These are phyloP conservation scores for Backusella macrospora DNA, from an alignment of 192 early-diverging fungal species.

Conservation along the genomic window DNA sequence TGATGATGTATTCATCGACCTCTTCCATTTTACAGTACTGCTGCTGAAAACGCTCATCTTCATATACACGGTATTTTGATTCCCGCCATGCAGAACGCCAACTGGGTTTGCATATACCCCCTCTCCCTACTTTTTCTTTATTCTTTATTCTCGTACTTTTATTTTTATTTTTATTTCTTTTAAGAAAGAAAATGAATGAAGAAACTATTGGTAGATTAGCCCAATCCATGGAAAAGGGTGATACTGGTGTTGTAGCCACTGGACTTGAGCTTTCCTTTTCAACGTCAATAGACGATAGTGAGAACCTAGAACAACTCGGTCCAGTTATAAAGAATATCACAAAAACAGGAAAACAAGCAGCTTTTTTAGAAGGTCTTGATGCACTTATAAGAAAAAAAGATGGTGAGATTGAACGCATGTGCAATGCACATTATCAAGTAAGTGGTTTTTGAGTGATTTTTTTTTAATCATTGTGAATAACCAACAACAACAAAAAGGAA, in stretches of 20 bases:
- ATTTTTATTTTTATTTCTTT: not conserved
- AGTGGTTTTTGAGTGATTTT: not conserved
- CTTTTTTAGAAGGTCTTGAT: conserved; percentile 83
- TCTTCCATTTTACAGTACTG: too few relatives aligned
- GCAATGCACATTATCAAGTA: conserved; percentile 94
- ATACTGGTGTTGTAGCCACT: not conserved
- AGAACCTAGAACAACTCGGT: conserved; percentile 80
- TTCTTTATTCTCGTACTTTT: not conserved
- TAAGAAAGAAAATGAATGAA: not conserved
- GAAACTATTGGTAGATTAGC: not conserved
- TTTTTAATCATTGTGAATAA: not conserved
- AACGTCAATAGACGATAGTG: conserved; percentile 48
- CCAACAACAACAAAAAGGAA: conserved; percentile 62
- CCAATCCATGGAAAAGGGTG: not conserved
- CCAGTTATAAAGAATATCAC: conserved; percentile 90
- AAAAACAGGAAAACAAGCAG: conserved; percentile 80
- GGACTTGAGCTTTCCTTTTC: conserved; percentile 16
- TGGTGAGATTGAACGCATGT: conserved; percentile 96
- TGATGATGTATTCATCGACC: too few relatives aligned
- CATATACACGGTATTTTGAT: too few relatives aligned
- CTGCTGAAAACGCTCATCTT: too few relatives aligned
- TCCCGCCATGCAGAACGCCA: too few relatives aligned
- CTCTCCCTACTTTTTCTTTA: too few relatives aligned
- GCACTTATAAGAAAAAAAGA: conserved; percentile 87
- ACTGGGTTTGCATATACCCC: too few relatives aligned